phyloP scores from a whole-genome alignment of 2,329 filamentous ascomycete genomes.

The Aspergillus quadrilineatus region DNA sequence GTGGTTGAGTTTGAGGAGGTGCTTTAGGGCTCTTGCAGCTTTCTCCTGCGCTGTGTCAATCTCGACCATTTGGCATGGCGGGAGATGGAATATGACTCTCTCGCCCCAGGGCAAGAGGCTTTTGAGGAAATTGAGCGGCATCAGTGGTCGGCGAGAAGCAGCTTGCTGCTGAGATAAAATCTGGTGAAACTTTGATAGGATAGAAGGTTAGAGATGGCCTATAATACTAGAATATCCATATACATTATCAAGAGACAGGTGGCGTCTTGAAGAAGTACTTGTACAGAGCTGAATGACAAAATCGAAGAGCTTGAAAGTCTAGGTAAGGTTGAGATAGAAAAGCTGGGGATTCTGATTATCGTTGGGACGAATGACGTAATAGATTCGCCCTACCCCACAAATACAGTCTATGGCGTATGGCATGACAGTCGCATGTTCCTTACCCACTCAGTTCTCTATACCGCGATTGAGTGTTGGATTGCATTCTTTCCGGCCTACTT shows the following conservation, averaged over 20 bases:
- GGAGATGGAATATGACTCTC: conserved; percentile 47
- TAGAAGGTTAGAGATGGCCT: too few relatives aligned
- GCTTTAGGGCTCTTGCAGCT: conserved; percentile 78
- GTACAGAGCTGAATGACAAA: not conserved
- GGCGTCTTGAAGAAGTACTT: not conserved
- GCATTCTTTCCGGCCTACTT: not conserved
- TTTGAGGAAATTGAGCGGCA: conserved; percentile 14
- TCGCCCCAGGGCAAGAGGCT: conserved; percentile 26
- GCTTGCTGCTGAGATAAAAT: conserved; percentile 3
- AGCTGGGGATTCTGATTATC: conserved; percentile 3
- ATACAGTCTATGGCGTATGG: not conserved
- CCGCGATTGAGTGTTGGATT: not conserved
- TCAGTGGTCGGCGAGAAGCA: not conserved
- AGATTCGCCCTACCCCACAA: not conserved
- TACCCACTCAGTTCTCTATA: not conserved
- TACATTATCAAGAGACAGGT: not conserved
- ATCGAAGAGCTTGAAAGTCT: not conserved
- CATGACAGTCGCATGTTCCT: not conserved
- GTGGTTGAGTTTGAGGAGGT: conserved; percentile 88
- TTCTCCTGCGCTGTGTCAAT: conserved; percentile 80
- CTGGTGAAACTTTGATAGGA: not conserved
- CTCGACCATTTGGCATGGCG: conserved; percentile 70
- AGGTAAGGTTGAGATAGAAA: conserved; percentile 1
- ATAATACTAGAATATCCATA: not conserved
- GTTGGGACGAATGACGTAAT: conserved; percentile 10